Percentiles rank a stretch among this genome's conserved stretches.
These are phyloP conservation scores for Xerocomellus amylosporus DNA, from an alignment of 768 basidiomycete species.

Conservation along the genomic window DNA sequence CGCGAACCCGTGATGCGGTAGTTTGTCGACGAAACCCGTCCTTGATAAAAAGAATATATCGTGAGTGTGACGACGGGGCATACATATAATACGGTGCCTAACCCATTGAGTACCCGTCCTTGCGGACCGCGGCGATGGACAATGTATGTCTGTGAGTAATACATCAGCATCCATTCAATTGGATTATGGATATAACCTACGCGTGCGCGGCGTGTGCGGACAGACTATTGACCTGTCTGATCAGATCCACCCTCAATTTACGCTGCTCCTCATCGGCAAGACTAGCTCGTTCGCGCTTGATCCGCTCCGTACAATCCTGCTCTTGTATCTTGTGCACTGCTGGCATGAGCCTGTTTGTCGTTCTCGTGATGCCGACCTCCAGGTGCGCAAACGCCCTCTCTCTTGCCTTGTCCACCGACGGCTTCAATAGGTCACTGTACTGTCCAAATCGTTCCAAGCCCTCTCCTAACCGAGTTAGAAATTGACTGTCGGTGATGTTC, in stretches of 20 bases:
- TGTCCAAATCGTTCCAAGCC: not conserved
- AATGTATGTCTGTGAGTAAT: slow-evolving; percentile 12
- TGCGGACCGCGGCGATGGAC: slow-evolving; percentile 3
- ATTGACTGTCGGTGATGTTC: no score
- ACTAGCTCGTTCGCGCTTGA: not conserved
- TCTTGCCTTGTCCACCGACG: not conserved
- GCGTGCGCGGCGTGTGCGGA: not conserved
- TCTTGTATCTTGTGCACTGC: slow-evolving; percentile 11
- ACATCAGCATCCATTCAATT: not conserved
- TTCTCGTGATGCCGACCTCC: not conserved
- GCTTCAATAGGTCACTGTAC: not conserved
- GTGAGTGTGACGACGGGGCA: not conserved
- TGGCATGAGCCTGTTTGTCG: slow-evolving; percentile 7
- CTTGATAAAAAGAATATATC: not conserved
- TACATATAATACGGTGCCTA: not conserved
- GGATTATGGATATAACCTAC: not conserved
- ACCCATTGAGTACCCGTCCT: not conserved
- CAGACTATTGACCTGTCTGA: slow-evolving; percentile 15
- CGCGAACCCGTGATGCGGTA: slow-evolving; percentile 7
- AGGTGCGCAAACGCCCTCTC: not conserved
- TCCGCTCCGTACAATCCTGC: not conserved
- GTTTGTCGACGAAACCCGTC: not conserved
- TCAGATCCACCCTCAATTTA: slow-evolving; percentile 15
- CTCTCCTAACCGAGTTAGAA: no score
- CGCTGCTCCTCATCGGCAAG: slow-evolving; percentile 6